phyloP scores from a whole-genome alignment of 192 early-diverging fungal species.

The Chytriomyces sp. region DNA sequence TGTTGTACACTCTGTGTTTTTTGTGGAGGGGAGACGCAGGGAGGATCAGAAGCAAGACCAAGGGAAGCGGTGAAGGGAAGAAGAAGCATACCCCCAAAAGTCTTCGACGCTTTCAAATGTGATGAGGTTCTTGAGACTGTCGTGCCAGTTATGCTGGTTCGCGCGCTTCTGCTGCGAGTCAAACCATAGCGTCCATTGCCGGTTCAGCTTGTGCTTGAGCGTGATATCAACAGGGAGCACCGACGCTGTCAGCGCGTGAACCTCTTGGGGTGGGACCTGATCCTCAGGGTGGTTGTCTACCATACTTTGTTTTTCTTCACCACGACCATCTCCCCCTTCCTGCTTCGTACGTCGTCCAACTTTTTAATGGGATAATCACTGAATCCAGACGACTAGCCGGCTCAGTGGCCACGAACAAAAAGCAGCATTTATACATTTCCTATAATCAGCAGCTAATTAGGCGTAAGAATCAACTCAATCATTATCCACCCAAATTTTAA shows the following conservation, averaged over 20 bases:
- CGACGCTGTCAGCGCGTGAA: not conserved
- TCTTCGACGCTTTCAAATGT: conserved; percentile 94
- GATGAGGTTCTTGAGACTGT: conserved; percentile 85
- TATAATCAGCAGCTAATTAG: not conserved
- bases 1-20: conserved; percentile 74
- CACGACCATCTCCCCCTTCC: too few species aligned
- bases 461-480: not conserved
- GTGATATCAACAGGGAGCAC: conserved; percentile 70
- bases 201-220: conserved; percentile 86
- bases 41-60: not conserved
- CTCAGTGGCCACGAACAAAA: not conserved
- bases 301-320: conserved; percentile 6
- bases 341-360: too few species aligned
- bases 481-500: conserved; percentile 79
- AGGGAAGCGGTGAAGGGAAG: not conserved
- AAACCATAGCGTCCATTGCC: conserved; percentile 94
- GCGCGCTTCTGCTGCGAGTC: conserved; percentile 73
- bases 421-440: not conserved
- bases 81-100: conserved; percentile 83
- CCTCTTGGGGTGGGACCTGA: not conserved
- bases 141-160: conserved; percentile 75
- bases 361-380: too few species aligned
- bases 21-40: not conserved
- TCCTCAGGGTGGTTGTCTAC: too few species aligned
- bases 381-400: too few species aligned